These are phyloP conservation scores for Mortierella sp. DNA, from an alignment of 371 early-diverging fungal species.

Conservation along the genomic window DNA sequence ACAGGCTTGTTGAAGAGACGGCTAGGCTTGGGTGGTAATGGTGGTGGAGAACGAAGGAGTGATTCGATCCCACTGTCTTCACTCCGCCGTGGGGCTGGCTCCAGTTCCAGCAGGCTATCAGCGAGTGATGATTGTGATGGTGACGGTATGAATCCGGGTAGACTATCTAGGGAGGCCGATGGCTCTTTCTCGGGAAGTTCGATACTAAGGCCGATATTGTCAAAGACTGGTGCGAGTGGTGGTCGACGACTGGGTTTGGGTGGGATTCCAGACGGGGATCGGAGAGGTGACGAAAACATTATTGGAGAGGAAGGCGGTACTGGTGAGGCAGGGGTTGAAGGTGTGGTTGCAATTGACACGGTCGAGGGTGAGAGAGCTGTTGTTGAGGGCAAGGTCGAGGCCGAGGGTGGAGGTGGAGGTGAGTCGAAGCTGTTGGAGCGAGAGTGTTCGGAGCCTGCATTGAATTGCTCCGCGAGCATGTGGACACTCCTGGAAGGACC, in stretches of 20 bases:
- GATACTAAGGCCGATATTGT: neutral
- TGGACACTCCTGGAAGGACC: slow-evolving; percentile 13
- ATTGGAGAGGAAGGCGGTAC: slow-evolving; percentile 15
- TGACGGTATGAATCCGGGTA: neutral
- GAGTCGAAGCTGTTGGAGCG: neutral
- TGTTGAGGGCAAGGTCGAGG: neutral
- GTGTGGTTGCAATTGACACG: neutral
- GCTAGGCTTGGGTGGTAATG: slow-evolving; percentile 26
- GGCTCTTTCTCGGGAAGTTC: slow-evolving; percentile 1
- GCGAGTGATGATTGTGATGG: neutral
- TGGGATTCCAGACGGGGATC: slow-evolving; percentile 9
- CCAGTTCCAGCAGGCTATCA: slow-evolving; percentile 2
- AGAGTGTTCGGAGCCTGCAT: neutral
- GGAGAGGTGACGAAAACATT: slow-evolving; percentile 24
- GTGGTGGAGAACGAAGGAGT: slow-evolving; percentile 2
- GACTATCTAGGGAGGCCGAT: neutral
- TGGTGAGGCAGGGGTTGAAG: neutral
- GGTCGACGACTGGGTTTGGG: slow-evolving; percentile 17
- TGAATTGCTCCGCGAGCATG: slow-evolving; percentile 21
- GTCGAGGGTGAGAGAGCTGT: neutral
- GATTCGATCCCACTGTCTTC: neutral
- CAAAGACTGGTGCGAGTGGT: slow-evolving; percentile 15
- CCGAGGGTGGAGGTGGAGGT: neutral
- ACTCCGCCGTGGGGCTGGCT: slow-evolving; percentile 1
- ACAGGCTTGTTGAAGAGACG: slow-evolving; percentile 7